These are phyloP conservation scores for Pneumocystis canis DNA, from an alignment of 1,139 yeast species.

Conservation along the genomic window DNA sequence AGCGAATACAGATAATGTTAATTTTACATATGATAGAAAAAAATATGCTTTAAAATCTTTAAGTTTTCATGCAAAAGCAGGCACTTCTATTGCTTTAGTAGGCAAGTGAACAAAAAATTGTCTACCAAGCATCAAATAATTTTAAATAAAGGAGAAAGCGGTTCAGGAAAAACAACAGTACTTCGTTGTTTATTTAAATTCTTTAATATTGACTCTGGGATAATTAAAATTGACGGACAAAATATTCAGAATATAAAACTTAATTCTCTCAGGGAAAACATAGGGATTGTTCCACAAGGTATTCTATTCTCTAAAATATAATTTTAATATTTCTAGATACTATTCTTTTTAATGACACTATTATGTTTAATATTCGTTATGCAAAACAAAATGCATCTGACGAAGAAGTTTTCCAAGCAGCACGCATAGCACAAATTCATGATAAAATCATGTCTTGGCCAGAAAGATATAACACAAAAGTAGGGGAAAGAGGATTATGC, in stretches of 20 bases:
- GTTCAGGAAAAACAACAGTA: conserved; percentile 58
- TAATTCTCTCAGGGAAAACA: conserved; percentile 53
- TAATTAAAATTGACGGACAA: conserved; percentile 74
- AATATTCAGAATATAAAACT: conserved; percentile 63
- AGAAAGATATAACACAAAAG: conserved; percentile 68
- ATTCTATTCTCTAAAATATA: conserved; percentile 38
- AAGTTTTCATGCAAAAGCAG: conserved; percentile 57
- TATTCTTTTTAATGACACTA: conserved; percentile 44
- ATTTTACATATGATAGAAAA: conserved; percentile 82
- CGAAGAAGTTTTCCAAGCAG: conserved; percentile 52
- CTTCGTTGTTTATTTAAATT: conserved; percentile 72
- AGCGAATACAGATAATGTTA: conserved; percentile 42
- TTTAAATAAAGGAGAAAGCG: conserved; percentile 9
- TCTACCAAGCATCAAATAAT: neutral
- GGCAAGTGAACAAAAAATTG: conserved; percentile 39
- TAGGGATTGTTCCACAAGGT: conserved; percentile 96
- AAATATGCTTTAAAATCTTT: conserved; percentile 75
- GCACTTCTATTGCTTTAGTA: conserved; percentile 17
- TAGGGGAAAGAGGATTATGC: conserved; percentile 98
- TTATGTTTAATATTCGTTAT: conserved; percentile 72
- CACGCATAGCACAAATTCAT: conserved; percentile 50
- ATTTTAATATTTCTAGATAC: conserved; percentile 59
- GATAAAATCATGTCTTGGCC: conserved; percentile 48
- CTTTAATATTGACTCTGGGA: conserved; percentile 66
- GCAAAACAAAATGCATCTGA: conserved; percentile 53